Percentiles rank a stretch among this genome's conserved stretches.
These are phyloP conservation scores for Centella asiatica DNA, from an alignment of 129 eudicot genomes.

Conservation along the genomic window DNA sequence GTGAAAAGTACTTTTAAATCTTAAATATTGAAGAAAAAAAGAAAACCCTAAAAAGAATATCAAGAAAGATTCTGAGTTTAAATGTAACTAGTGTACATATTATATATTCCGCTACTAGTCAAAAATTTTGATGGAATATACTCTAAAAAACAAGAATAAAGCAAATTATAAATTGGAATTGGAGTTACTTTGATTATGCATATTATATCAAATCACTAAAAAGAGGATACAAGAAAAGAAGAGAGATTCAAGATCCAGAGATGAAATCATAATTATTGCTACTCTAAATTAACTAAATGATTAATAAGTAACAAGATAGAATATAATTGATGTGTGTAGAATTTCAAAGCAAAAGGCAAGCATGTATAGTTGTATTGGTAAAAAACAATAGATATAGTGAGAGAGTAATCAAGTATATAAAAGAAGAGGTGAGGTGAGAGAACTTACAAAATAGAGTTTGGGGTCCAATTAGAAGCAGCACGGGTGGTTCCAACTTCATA, in stretches of 20 bases:
- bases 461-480: conserved; percentile 44
- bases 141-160: not conserved
- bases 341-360: conserved; percentile 14
- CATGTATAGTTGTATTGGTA: conserved; percentile 6
- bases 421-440: conserved; percentile 14
- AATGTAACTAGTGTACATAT: not conserved
- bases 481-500: conserved; percentile 32
- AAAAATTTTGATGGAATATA: not conserved
- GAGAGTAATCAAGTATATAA: not conserved
- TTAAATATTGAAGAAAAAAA: not conserved
- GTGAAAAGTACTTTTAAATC: too few relatives aligned
- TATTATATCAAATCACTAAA: conserved; percentile 14
- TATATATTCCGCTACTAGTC: too few relatives aligned
- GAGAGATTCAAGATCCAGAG: conserved; percentile 14
- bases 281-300: too few relatives aligned
- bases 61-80: not conserved
- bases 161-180: not conserved
- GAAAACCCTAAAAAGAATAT: not conserved
- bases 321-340: not conserved
- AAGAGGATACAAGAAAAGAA: not conserved
- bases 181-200: conserved; percentile 1
- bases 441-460: conserved; percentile 59
- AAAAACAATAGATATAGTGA: not conserved
- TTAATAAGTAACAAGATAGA: not conserved
- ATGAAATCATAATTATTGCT: not conserved